Conservation (phyloP, 352 stramenopile genomes). For the Pythium graminicola region DNA sequence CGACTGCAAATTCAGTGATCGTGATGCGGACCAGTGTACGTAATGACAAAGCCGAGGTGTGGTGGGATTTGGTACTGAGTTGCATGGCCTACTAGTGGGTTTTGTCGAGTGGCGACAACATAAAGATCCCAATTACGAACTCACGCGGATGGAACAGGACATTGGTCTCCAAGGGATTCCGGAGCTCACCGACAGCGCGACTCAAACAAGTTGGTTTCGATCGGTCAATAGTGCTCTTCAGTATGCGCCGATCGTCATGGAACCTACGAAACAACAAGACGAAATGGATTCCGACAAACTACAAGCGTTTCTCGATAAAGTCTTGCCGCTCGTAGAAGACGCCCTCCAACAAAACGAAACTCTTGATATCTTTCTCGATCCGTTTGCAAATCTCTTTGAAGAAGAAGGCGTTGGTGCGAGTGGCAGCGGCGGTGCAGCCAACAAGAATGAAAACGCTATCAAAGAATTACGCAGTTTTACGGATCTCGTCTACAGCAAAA, state of each 20-base stretch:
- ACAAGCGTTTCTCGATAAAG: constrained; percentile 54
- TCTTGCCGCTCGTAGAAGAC: constrained; percentile 64
- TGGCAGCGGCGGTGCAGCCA: constrained; percentile 27
- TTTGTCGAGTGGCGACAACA: constrained; percentile 85
- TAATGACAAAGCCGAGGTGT: not conserved
- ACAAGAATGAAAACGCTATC: constrained; percentile 87
- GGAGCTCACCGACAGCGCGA: constrained; percentile 56
- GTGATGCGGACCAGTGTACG: constrained; percentile 67
- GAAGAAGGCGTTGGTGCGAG: constrained; percentile 36
- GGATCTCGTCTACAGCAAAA: constrained; percentile 92
- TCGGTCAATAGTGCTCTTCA: constrained; percentile 77
- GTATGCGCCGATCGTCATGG: constrained; percentile 69
- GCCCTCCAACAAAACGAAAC: constrained; percentile 83
- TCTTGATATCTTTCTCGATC: constrained; percentile 78
- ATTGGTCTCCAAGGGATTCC: constrained; percentile 67
- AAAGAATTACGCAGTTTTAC: constrained; percentile 91
- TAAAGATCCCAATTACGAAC: constrained; percentile 79
- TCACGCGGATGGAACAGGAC: constrained; percentile 71
- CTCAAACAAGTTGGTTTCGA: constrained; percentile 80
- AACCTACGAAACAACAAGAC: constrained; percentile 23
- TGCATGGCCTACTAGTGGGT: constrained; percentile 28
- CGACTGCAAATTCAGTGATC: constrained; percentile 82
- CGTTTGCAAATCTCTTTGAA: constrained; percentile 63
- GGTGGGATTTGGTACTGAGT: not conserved
- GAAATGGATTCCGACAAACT: constrained; percentile 71